Base-by-base conservation (phyloP, 2,329 filamentous ascomycete species). In the Dendryphion nanum region DNA sequence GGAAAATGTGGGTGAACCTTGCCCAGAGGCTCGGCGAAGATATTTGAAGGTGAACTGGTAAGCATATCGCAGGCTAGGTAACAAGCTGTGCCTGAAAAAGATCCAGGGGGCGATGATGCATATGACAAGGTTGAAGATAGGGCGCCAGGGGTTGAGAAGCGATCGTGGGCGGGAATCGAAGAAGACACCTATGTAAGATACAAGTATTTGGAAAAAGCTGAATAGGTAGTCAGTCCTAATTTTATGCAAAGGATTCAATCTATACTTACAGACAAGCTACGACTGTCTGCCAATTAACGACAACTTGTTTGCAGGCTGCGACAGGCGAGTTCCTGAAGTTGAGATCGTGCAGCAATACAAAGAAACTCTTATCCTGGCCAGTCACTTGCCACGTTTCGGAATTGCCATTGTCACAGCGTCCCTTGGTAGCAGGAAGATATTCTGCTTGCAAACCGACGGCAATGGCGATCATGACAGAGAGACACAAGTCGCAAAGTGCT, bases 181-280 rank as follows among this genome's bases (percentile, higher is more conserved):
- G 42, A 53, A 53, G 19, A 53, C 34, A 10, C 46, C 49, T 18
- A 51, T 20, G 19, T 53, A 53, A 3, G 46, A 28, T 12, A 42
- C 28, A n/a, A 53, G 3, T 23, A 42, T 35, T 17, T 51, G 44
- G 21, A 51, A 44, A 15, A 45, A 35, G 6, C 45, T 48, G n/a
- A n/a, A 2, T 14, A 6, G 20, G 18, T 8, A 13, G 30, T 47
- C 13, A 47, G 39, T 18, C 28, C 21, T 18, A 15, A 21, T 39
- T n/a, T 20, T 21, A 4, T 26, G 17, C 30, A 21, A 18, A 26
- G n/a, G 30, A 15, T 10, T 20, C 16, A 18, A 12, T 26, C 5
- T 17, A 15, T 10, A 41, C 47, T 24, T 44, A 53, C 50, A 42
- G 15, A 21, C 31, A 32, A 13, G 17, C 18, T 6, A 40, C 32